These are phyloP conservation scores for Ustilago xerochloae DNA, from an alignment of 1,284 basidiomycete genomes.

Conservation along the genomic window DNA sequence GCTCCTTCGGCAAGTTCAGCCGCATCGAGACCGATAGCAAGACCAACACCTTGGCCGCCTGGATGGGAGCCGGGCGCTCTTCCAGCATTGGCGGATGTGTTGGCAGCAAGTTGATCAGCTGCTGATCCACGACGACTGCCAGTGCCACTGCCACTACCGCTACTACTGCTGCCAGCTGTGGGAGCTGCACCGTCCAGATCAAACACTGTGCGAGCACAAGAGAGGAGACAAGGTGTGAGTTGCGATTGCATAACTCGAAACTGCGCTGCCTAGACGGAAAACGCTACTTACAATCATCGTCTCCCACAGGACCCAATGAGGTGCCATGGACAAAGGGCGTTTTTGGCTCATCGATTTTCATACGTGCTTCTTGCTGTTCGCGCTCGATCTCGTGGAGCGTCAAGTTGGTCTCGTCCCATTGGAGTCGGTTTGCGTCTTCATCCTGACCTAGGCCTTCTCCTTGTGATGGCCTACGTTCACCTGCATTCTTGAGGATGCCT, in stretches of 20 bases:
- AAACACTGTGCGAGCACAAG: conserved; percentile 43
- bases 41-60: conserved; percentile 21
- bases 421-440: conserved; percentile 48
- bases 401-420: conserved; percentile 67
- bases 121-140: conserved; percentile 40
- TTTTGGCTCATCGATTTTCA: conserved; percentile 68
- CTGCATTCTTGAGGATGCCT: conserved; percentile 65
- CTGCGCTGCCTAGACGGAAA: background rate
- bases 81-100: conserved; percentile 61
- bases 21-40: conserved; percentile 52
- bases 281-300: conserved; percentile 50
- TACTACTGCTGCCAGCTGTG: conserved; percentile 4
- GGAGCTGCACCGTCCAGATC: conserved; percentile 52
- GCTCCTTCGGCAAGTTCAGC: conserved; percentile 42
- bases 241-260: background rate
- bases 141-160: too few species aligned
- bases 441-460: conserved; percentile 17
- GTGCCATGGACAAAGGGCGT: conserved; percentile 66
- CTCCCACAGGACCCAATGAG: conserved; percentile 53
- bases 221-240: background rate
- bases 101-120: conserved; percentile 55
- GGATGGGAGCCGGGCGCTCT: conserved; percentile 18
- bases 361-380: conserved; percentile 61
- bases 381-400: conserved; percentile 64
- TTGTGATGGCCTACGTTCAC: conserved; percentile 42